Conservation (phyloP, 345 rosid genomes). For the Anacardium occidentale region DNA sequence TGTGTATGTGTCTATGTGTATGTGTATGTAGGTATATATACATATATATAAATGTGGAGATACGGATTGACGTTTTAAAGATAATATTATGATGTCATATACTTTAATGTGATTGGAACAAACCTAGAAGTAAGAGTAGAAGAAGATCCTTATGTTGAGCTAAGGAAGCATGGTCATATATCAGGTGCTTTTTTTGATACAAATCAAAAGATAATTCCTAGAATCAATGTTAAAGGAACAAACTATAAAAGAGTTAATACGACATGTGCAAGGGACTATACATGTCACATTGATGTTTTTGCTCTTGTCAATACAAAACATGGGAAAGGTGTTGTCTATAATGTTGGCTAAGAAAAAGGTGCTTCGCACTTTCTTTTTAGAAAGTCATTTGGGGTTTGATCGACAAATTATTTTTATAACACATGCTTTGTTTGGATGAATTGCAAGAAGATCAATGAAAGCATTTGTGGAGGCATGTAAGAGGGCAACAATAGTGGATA, state of each 20-base stretch:
- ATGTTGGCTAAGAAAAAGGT: conserved; percentile 66
- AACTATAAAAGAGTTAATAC: conserved; percentile 56
- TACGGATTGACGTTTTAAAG: background rate
- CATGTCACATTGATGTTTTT: conserved; percentile 52
- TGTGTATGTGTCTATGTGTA: too few relatives aligned
- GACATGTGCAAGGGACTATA: conserved; percentile 47
- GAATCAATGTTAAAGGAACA: conserved; percentile 60
- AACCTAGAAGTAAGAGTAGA: conserved; percentile 61
- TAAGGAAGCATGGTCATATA: conserved; percentile 56
- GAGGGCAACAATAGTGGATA: conserved; percentile 47
- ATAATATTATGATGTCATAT: conserved; percentile 30
- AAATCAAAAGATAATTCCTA: conserved; percentile 54
- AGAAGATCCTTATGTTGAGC: conserved; percentile 59
- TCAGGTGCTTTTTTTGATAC: conserved; percentile 70
- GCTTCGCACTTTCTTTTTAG: background rate
- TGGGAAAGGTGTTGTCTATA: conserved; percentile 48
- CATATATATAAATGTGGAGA: too few relatives aligned
- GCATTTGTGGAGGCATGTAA: conserved; percentile 63
- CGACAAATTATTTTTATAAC: too few relatives aligned
- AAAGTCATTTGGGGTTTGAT: background rate
- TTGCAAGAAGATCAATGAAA: conserved; percentile 57
- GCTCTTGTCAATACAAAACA: conserved; percentile 54
- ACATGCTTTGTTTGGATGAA: conserved; percentile 1
- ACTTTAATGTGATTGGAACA: conserved; percentile 68
- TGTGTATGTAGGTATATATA: too few relatives aligned